phyloP scores from a whole-genome alignment of 1,284 basidiomycete genomes.

The Irpex lacteus region DNA sequence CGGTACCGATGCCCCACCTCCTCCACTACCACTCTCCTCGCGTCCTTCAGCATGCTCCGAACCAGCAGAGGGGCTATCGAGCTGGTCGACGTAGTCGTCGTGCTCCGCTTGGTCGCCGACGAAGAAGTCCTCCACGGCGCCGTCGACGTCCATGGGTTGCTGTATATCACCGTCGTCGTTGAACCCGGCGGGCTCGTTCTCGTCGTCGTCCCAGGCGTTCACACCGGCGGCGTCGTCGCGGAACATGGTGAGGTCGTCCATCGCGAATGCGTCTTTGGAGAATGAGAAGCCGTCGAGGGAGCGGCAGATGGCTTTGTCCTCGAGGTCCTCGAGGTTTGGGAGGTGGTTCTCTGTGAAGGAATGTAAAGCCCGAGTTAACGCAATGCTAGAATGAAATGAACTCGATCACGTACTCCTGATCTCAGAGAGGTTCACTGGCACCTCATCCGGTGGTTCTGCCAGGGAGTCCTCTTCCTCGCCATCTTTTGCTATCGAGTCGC shows the following conservation, averaged over 20 bases:
- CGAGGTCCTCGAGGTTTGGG: slow-evolving; percentile 60
- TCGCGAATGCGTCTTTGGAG: slow-evolving; percentile 52
- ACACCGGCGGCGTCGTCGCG: slow-evolving; percentile 43
- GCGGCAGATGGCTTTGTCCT: slow-evolving; percentile 74
- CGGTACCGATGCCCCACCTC: slow-evolving; percentile 52
- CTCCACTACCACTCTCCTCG: slow-evolving; percentile 22
- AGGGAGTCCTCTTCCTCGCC: slow-evolving; percentile 63
- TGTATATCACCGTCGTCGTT: slow-evolving; percentile 28
- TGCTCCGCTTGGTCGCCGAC: slow-evolving; percentile 68
- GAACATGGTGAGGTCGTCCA: slow-evolving; percentile 62
- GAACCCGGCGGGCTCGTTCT: slow-evolving; percentile 37
- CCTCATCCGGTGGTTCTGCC: slow-evolving; percentile 59
- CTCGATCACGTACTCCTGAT: slow-evolving; percentile 54
- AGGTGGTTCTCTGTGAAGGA: slow-evolving; percentile 55
- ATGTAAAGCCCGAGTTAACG: slow-evolving; percentile 11
- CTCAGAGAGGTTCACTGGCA: slow-evolving; percentile 69
- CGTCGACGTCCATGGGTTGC: slow-evolving; percentile 43
- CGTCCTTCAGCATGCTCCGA: slow-evolving; percentile 34
- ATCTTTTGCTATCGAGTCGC: slow-evolving; percentile 83
- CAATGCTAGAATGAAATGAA: slow-evolving; percentile 19
- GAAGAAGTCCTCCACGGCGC: slow-evolving; percentile 72
- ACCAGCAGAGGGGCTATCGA: slow-evolving; percentile 40
- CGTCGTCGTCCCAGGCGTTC: slow-evolving; percentile 43
- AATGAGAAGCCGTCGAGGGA: slow-evolving; percentile 84
- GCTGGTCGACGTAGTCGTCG: slow-evolving; percentile 43